Evolutionary conservation across 2,329 filamentous ascomycete genomes (phyloP).

Genomic region (Cladophialophora exuberans): DNA sequence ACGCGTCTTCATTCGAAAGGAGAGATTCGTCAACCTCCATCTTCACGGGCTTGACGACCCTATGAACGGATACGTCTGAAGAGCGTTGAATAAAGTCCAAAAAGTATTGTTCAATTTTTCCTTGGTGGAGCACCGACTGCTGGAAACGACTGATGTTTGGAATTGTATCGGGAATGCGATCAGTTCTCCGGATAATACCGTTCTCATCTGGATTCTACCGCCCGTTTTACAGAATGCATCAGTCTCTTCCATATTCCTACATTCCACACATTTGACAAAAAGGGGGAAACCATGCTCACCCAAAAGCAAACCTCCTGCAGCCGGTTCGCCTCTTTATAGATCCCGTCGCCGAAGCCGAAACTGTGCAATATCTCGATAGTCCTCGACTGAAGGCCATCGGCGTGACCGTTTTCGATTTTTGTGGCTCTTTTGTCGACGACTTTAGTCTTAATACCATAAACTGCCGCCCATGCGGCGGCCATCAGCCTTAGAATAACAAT

Average conservation of each 20-base stretch:
- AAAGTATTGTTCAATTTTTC: slow-evolving; percentile 69
- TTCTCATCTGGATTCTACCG: slow-evolving; percentile 58
- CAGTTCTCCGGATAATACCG: slow-evolving; percentile 60
- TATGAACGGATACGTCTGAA: slow-evolving; percentile 37
- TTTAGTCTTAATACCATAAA: slow-evolving; percentile 51
- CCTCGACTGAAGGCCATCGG: slow-evolving; percentile 64
- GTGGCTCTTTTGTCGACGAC: slow-evolving; percentile 51
- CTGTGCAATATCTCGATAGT: slow-evolving; percentile 73
- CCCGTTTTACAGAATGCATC: no score
- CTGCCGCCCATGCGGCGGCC: slow-evolving; percentile 53
- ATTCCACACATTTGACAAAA: not conserved
- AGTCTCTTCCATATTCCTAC: no score
- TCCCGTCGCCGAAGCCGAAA: slow-evolving; percentile 67
- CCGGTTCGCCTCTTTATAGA: slow-evolving; percentile 68
- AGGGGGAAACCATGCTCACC: not conserved
- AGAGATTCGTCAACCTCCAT: slow-evolving; percentile 45
- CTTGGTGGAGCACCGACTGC: slow-evolving; percentile 71
- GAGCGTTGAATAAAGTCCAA: slow-evolving; percentile 56
- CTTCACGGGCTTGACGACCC: slow-evolving; percentile 49
- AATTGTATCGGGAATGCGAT: slow-evolving; percentile 65
- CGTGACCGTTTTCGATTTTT: slow-evolving; percentile 44
- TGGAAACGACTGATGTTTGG: slow-evolving; percentile 65
- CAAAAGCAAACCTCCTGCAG: slow-evolving; percentile 66
- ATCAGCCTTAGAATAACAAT: slow-evolving; percentile 67
- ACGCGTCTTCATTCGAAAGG: slow-evolving; percentile 55